Percentiles rank a stretch among this genome's conserved stretches.
Conservation (phyloP, 2,329 filamentous ascomycete genomes). For the Cytospora schulzeri region DNA sequence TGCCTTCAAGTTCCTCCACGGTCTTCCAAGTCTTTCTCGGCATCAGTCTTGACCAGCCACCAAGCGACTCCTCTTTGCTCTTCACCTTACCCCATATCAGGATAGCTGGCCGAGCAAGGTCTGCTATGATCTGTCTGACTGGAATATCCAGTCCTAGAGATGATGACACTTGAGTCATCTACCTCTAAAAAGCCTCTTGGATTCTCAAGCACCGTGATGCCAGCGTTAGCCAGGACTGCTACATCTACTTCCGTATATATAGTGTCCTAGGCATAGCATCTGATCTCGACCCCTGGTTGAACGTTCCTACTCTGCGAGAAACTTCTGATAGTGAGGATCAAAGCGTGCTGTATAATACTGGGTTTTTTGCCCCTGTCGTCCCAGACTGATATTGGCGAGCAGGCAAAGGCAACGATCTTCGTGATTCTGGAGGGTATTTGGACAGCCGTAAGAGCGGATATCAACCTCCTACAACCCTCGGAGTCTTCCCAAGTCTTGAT, state of each 20-base stretch:
- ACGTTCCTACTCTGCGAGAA: background rate
- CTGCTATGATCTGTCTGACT: constrained; percentile 10
- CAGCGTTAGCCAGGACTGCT: background rate
- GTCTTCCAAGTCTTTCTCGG: background rate
- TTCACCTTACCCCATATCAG: background rate
- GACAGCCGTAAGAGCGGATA: background rate
- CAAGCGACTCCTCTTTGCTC: background rate
- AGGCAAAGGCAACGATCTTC: constrained; percentile 7
- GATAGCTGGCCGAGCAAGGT: constrained; percentile 1
- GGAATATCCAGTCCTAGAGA: background rate
- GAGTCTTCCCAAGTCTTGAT: background rate
- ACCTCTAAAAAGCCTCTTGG: constrained; percentile 2
- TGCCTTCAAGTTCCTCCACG: background rate
- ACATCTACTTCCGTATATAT: background rate
- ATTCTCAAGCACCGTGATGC: background rate
- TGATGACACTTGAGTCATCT: background rate
- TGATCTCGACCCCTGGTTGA: background rate
- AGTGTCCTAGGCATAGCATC: background rate
- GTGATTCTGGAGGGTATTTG: background rate
- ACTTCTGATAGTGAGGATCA: background rate
- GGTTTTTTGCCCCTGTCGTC: no score
- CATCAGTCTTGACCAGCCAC: background rate
- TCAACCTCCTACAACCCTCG: background rate
- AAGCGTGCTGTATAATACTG: constrained; percentile 1
- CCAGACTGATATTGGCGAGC: background rate